phyloP scores from a whole-genome alignment of 306 rosid genomes.

The Gillenia trifoliata region DNA sequence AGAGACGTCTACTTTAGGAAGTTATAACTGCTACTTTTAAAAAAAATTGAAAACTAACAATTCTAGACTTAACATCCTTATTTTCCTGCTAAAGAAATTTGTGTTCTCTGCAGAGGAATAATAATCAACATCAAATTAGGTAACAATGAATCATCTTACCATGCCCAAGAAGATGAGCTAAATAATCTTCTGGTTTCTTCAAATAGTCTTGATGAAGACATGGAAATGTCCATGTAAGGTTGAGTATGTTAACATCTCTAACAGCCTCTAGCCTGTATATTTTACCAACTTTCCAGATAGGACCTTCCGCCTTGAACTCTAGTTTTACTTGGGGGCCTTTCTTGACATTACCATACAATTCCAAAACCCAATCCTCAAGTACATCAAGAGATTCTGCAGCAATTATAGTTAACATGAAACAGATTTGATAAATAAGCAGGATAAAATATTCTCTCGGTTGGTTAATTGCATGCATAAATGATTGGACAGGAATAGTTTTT shows the following conservation, averaged over 20 bases:
- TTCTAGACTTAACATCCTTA: neutral
- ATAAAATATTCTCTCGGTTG: neutral
- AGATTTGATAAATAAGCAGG: neutral
- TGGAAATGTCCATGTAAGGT: slow-evolving; percentile 83
- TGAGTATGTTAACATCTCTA: slow-evolving; percentile 79
- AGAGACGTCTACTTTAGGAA: neutral
- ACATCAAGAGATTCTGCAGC: slow-evolving; percentile 80
- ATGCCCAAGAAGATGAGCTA: slow-evolving; percentile 95
- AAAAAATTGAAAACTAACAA: neutral
- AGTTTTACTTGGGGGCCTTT: slow-evolving; percentile 57
- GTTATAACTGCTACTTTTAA: neutral
- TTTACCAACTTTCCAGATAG: slow-evolving; percentile 84
- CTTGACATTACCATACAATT: slow-evolving; percentile 62
- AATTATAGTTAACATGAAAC: slow-evolving; percentile 10
- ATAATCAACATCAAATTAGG: neutral
- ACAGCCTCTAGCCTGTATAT: slow-evolving; percentile 83
- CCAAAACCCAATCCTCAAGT: slow-evolving; percentile 86
- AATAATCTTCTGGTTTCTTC: slow-evolving; percentile 89
- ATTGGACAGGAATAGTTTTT: neutral
- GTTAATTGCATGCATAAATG: neutral
- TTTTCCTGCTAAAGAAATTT: neutral
- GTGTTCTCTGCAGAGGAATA: neutral
- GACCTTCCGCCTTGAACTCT: slow-evolving; percentile 59
- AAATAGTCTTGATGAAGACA: slow-evolving; percentile 64
- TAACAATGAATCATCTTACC: slow-evolving; percentile 49